A percentile compares a stretch with the other conserved stretches of the same genome.
Evolutionary conservation across 73 alveolate species (phyloP).

Genomic region (Paraurostyla sp.): DNA sequence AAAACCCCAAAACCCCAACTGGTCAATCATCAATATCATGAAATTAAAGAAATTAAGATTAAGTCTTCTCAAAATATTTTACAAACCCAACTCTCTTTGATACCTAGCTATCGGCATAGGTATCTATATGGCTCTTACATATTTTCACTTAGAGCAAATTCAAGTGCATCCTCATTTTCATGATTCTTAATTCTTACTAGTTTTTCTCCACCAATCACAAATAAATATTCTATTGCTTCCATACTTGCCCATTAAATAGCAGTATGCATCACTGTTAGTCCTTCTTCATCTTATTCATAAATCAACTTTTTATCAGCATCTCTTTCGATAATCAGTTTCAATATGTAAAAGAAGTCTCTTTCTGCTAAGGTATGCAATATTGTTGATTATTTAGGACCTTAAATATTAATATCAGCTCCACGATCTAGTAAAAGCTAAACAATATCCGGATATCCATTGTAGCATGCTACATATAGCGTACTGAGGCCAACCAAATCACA

Average conservation of each 20-base stretch:
- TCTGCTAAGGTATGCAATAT: slow-evolving; percentile 11
- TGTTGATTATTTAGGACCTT: slow-evolving; percentile 13
- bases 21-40: too few species aligned
- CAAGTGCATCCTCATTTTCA: slow-evolving; percentile 31
- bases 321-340: background rate
- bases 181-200: slow-evolving; percentile 13
- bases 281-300: slow-evolving; percentile 14
- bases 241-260: slow-evolving; percentile 20
- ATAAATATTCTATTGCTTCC: background rate
- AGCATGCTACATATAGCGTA: slow-evolving; percentile 22
- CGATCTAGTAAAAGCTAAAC: background rate
- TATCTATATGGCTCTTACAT: slow-evolving; percentile 23
- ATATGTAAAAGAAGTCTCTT: slow-evolving; percentile 3
- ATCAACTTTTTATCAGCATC: background rate
- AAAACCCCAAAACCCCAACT: too few species aligned
- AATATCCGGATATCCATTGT: background rate
- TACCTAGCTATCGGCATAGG: background rate
- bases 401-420: background rate
- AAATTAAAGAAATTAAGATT: background rate
- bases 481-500: background rate
- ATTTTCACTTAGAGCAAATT: slow-evolving; percentile 14
- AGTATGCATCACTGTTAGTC: background rate
- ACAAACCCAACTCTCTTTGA: slow-evolving; percentile 29
- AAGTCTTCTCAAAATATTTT: background rate
- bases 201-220: slow-evolving; percentile 1